A percentile compares a stretch with the other conserved stretches of the same genome.
Conservation (phyloP, 805 yeast genomes). For the Saturnispora kantuleensis region DNA sequence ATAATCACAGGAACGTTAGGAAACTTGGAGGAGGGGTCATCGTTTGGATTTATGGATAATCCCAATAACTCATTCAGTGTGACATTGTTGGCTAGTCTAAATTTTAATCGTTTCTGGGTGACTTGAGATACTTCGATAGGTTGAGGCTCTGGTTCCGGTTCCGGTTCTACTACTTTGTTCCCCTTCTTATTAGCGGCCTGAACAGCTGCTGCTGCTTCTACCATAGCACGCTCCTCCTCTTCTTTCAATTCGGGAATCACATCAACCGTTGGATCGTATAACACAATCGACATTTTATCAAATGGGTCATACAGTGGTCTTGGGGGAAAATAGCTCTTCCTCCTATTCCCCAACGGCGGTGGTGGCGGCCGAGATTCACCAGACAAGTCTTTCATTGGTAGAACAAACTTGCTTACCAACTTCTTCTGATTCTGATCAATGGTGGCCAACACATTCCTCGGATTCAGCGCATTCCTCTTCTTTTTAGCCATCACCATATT, state of each 20-base stretch:
- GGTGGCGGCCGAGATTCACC: conserved; percentile 47
- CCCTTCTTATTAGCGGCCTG: conserved; percentile 7
- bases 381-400: conserved; percentile 41
- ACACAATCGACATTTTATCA: conserved; percentile 85
- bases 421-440: conserved; percentile 31
- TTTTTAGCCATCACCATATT: conserved; percentile 21
- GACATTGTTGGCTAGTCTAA: conserved; percentile 40
- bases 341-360: conserved; percentile 77
- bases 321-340: conserved; percentile 64
- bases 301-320: conserved; percentile 92
- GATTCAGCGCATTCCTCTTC: conserved; percentile 53
- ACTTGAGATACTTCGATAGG: background rate
- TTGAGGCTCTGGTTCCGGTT: conserved; percentile 2
- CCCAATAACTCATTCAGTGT: conserved; percentile 77
- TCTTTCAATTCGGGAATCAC: conserved; percentile 27
- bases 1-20: conserved; percentile 94
- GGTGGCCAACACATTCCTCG: conserved; percentile 39
- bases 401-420: conserved; percentile 41
- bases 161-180: conserved; percentile 8
- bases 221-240: conserved; percentile 23
- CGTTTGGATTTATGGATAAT: conserved; percentile 42
- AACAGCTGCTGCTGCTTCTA: conserved; percentile 15
- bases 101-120: conserved; percentile 22
- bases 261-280: conserved; percentile 93
- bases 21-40: conserved; percentile 36